Conservation (phyloP, 768 basidiomycete genomes). For the Gloeopeniophorella convolvens region DNA sequence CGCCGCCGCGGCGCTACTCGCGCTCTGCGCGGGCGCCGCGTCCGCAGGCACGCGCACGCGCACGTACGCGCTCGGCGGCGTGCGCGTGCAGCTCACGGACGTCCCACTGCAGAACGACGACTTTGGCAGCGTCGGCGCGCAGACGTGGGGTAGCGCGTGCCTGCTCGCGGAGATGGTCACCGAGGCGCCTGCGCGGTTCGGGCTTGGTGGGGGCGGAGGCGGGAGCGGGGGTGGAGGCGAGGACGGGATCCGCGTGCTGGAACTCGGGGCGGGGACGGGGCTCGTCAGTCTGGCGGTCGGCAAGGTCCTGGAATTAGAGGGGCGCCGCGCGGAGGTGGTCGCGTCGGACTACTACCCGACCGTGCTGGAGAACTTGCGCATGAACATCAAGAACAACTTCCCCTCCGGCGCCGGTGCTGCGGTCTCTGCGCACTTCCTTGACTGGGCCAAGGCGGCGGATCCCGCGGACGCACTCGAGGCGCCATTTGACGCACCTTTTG, state of each 20-base stretch:
- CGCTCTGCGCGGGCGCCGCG: conserved; percentile 56
- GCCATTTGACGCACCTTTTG: conserved; percentile 34
- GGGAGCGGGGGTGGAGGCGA: background rate
- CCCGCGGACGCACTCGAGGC: background rate
- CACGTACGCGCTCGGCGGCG: conserved; percentile 39
- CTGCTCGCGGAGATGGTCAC: conserved; percentile 71
- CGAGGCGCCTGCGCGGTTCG: conserved; percentile 47
- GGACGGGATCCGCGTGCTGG: conserved; percentile 36
- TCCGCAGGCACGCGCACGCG: conserved; percentile 55
- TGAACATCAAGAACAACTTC: conserved; percentile 38
- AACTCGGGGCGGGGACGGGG: conserved; percentile 55
- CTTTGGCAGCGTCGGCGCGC: conserved; percentile 68
- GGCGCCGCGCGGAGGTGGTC: conserved; percentile 25
- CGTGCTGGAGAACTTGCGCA: conserved; percentile 41
- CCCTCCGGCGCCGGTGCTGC: conserved; percentile 1
- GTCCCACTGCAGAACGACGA: conserved; percentile 65
- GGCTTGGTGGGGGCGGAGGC: conserved; percentile 24
- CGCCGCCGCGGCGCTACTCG: conserved; percentile 55
- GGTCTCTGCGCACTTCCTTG: conserved; percentile 29
- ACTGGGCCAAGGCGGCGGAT: conserved; percentile 33
- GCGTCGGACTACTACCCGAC: conserved; percentile 46
- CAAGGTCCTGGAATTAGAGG: conserved; percentile 25
- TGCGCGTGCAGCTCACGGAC: conserved; percentile 51
- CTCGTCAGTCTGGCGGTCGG: conserved; percentile 40
- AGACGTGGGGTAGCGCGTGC: conserved; percentile 86